These are phyloP conservation scores for Chamaenerion angustifolium DNA, from an alignment of 345 rosid genomes.

Conservation along the genomic window DNA sequence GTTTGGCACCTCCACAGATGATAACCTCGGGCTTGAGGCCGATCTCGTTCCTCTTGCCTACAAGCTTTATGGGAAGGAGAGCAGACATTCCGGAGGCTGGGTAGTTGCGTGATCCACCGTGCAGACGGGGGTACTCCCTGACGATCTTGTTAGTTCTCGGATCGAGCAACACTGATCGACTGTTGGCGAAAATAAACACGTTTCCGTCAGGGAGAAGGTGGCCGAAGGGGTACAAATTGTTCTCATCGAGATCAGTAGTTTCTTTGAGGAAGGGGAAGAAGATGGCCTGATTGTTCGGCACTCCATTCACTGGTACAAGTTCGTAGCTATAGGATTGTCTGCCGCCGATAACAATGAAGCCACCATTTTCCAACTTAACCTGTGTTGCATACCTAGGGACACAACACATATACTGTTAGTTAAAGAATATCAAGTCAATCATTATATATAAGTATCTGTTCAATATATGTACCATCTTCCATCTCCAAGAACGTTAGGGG, in stretches of 20 bases:
- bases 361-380: slow-evolving; percentile 55
- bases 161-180: slow-evolving; percentile 48
- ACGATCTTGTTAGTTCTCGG: slow-evolving; percentile 34
- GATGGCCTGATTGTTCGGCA: slow-evolving; percentile 19
- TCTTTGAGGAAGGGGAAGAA: slow-evolving; percentile 35
- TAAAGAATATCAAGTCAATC: background rate
- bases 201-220: slow-evolving; percentile 69
- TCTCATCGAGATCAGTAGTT: slow-evolving; percentile 42
- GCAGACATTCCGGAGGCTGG: slow-evolving; percentile 59
- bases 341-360: slow-evolving; percentile 71
- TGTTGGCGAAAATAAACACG: slow-evolving; percentile 69
- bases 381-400: slow-evolving; percentile 54
- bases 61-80: slow-evolving; percentile 32
- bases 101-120: slow-evolving; percentile 70
- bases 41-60: slow-evolving; percentile 2
- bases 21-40: slow-evolving; percentile 21
- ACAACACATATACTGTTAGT: background rate
- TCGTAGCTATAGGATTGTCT: slow-evolving; percentile 61
- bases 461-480: slow-evolving; percentile 41
- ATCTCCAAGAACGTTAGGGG: slow-evolving; percentile 47
- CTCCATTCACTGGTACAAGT: slow-evolving; percentile 53
- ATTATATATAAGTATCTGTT: background rate
- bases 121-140: slow-evolving; percentile 48
- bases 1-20: slow-evolving; percentile 30
- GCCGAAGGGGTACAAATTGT: slow-evolving; percentile 76